These are phyloP conservation scores for Phytophthora pistaciae DNA, from an alignment of 352 stramenopile species.

Conservation along the genomic window DNA sequence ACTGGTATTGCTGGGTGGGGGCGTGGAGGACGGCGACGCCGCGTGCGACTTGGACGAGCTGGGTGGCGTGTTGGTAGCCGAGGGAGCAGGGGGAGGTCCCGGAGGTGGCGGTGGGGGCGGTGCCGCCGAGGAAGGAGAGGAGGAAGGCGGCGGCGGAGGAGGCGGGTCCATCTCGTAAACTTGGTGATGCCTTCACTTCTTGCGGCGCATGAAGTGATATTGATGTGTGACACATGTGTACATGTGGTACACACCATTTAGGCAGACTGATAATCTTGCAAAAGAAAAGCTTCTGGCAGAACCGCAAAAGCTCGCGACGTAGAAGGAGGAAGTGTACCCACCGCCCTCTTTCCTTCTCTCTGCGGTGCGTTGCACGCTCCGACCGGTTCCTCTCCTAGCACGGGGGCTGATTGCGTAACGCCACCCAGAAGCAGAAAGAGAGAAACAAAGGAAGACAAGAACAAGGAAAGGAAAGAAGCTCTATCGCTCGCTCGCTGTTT, in stretches of 20 bases:
- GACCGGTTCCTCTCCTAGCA: background rate
- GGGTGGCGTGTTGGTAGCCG: slow-evolving; percentile 14
- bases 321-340: background rate
- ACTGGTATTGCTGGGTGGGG: slow-evolving; percentile 25
- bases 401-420: slow-evolving; percentile 1
- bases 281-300: slow-evolving; percentile 7
- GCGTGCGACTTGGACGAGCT: slow-evolving; percentile 9
- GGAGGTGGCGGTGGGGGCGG: slow-evolving; percentile 52
- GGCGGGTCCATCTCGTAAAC: slow-evolving; percentile 28
- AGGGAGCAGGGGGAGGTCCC: slow-evolving; percentile 41
- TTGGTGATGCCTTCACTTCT: background rate
- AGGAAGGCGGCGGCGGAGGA: slow-evolving; percentile 18
- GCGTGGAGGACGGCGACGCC: slow-evolving; percentile 35
- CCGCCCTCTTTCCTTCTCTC: background rate
- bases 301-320: slow-evolving; percentile 1
- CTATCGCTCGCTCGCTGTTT: background rate
- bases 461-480: background rate
- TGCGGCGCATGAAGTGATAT: background rate
- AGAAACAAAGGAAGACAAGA: background rate
- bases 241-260: background rate
- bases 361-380: background rate
- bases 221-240: background rate
- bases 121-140: slow-evolving; percentile 3
- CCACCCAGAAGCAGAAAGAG: background rate
- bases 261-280: background rate